Evolutionary conservation across 495 filamentous ascomycete species (phyloP), one percentile per base, ranked within the genome.

Genomic region (Daldinia childiae): DNA sequence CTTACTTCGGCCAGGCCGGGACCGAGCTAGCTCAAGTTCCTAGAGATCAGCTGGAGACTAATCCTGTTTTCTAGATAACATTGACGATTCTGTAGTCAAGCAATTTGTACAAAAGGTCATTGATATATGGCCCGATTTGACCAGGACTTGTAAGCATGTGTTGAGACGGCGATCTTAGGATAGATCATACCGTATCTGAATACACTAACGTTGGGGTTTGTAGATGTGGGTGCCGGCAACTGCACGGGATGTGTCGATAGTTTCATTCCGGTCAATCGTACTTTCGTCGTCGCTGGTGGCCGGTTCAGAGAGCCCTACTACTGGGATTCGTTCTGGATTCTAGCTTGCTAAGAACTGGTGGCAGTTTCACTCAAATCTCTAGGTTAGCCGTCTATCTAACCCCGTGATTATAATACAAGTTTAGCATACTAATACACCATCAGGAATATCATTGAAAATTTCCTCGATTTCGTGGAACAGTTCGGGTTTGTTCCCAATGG

Each of bases 301-400:
- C 80, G 83, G 41, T 86, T 86, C 69, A 79, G 83, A 56, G 83
- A 86, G 68, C 79, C 82, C 17, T 86, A 85, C 61, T 86, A 86
- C 74, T 86, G 83, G 83, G 83, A 86, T 68, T 83, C 82, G 58
- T 86, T 80, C 72, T 86, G 83, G 83, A 86, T 85, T 34, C 5
- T 85, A 21, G 83, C 12, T 75, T 86, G 26, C 71, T 86, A 11
- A 80, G 83, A 24, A 86, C 83, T 3, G 83, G 83, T 17, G 83
- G 83, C 29, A 74, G 80, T 41, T 86, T 84, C 63, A 79, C 75
- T 32, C 56, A 82, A 48, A 84, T 86, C 58, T 80, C 83, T 17
- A 79, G 77, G 76, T 77, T 57, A 39, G 64, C 38, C 5, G 3
- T 39, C 17, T 32, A 24, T 12, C 32, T 6, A 9, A 39, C 34